Base-by-base conservation (phyloP, 2,329 filamentous ascomycete species). In the Pseudogymnoascus sp. region DNA sequence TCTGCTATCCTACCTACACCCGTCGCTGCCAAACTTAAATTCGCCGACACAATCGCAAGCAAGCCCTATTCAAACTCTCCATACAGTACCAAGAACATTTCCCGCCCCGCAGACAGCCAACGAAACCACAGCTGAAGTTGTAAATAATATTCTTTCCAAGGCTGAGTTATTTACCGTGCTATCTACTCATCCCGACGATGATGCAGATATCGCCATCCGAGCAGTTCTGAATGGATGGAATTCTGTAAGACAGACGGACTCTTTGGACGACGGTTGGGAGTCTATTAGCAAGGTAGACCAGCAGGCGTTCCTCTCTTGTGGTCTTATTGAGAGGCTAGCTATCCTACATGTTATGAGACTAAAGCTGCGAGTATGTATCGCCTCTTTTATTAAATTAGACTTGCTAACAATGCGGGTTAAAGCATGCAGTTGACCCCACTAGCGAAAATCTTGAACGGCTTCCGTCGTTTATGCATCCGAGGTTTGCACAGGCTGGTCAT, bases 151-250 rank as follows among this genome's bases (percentile, higher is more conserved):
- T 4, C 49, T 55, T 12, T 55, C 49, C 9, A 33, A 55, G 49
- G 49, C 49, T 33, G 49, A 55, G 49, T 19, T 55, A 19, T 55
- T 55, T 55, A 55, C 49, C 25, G 25, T 55, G 5, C 16, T 55
- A 30, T 55, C 49, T 33, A 55, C 25, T 12, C 49, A 55, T 0
- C 25, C 49, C n/a, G n/a, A 55, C 8, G 28, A 55, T 16, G 49
- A 55, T 55, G 28, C 25, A 19, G 49, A 55, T 55, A 55, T 55
- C n/a, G 25, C 49, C 16, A 55, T 55, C 11, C n/a, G 49, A 55
- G 49, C 49, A 33, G 49, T 55, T 55, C 5, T 55, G 28, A 55
- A 55, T 55, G 49, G 49, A 14, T 55, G 49, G 49, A 55, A 33
- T 33, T 55, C 25, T 2, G 49, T 55, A 5, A 55, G 16, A 11